Base-by-base conservation (phyloP, 208 protist species). In the Tritrichomonas foetus region DNA sequence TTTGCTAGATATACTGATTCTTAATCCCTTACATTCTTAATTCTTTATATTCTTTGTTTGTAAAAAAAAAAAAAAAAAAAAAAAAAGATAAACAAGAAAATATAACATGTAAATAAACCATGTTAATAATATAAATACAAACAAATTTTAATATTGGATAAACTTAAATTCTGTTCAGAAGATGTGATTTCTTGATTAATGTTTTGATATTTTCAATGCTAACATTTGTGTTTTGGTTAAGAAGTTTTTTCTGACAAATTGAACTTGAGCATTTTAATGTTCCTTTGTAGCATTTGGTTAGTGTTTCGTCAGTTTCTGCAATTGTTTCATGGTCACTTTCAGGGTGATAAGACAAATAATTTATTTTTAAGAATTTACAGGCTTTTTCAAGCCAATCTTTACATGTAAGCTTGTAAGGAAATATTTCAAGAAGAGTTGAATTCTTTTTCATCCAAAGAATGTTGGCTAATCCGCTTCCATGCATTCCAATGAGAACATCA, bases 371-470 rank as follows among this genome's bases (percentile, higher is more conserved):
- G 16, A 89, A 20, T n/a, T 27, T 11, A 33, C 11, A 20, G 13
- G 78, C 78, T 39, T 61, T 89, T 57, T 89, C 47, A 39, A 57
- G 57, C 78, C 78, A 89, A 57, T 89, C 44, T 50, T 39, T 89
- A 47, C 78, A 89, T 44, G 33, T n/a, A 30, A 89, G 57, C 22
- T 89, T 49, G 36, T 89, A 89, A 39, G 78, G 78, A 39, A 89
- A 89, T 57, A 89, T 61, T 89, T 89, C 78, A 1, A 89, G 27
- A 47, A 89, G 27, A 13, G 9, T 36, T 57, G 44, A 47, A n/a
- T 49, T 49, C 39, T 25, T 14, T 89, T 57, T 89, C 78, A 89
- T 89, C 78, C 78, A 89, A 55, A 33, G 27, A 53, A 89, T 2
- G 57, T 89, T 25, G 8, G 78, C 5, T 41, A 89, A 39, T n/a